These are phyloP conservation scores for Peniophora sp. DNA, from an alignment of 1,284 basidiomycete genomes.

Conservation along the genomic window DNA sequence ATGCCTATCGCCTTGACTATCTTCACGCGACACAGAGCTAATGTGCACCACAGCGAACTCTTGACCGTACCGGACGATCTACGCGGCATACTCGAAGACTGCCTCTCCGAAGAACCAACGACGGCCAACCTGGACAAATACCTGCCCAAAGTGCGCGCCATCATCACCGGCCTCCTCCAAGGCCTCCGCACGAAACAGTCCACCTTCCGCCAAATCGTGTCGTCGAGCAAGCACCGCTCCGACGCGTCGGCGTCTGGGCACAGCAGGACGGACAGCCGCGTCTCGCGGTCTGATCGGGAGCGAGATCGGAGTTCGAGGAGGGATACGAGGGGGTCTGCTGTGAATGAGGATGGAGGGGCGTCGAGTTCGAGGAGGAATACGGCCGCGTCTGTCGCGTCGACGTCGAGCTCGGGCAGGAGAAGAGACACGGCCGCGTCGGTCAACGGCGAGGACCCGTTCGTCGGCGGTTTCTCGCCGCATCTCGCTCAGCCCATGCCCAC, in stretches of 20 bases:
- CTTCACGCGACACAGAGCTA: too few relatives aligned
- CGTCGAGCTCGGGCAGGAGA: conserved; percentile 12
- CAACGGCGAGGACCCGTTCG: conserved; percentile 30
- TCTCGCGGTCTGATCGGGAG: conserved; percentile 36
- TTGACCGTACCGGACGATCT: conserved; percentile 85
- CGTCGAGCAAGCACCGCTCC: conserved; percentile 48
- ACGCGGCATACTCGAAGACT: conserved; percentile 81
- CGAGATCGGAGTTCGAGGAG: conserved; percentile 19
- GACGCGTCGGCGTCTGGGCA: conserved; percentile 30
- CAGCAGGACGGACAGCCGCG: conserved; percentile 38
- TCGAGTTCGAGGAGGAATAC: conserved; percentile 14
- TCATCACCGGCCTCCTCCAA: conserved; percentile 89
- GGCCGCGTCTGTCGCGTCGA: conserved; percentile 10
- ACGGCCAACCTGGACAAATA: conserved; percentile 82
- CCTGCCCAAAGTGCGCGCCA: conserved; percentile 85
- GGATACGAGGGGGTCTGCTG: conserved; percentile 8
- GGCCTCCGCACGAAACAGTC: conserved; percentile 91
- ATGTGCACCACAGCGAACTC: conserved; percentile 82
- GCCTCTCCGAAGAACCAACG: conserved; percentile 85
- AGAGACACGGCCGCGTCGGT: conserved; percentile 14
- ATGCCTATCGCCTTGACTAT: too few relatives aligned
- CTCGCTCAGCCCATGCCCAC: conserved; percentile 8
- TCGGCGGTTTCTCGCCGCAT: conserved; percentile 40
- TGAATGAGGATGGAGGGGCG: conserved; percentile 7
- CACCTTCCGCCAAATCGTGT: conserved; percentile 60